A percentile compares a stretch with the other conserved stretches of the same genome.
phyloP scores from a whole-genome alignment of 1,284 basidiomycete genomes.

The Ganoderma sinense region DNA sequence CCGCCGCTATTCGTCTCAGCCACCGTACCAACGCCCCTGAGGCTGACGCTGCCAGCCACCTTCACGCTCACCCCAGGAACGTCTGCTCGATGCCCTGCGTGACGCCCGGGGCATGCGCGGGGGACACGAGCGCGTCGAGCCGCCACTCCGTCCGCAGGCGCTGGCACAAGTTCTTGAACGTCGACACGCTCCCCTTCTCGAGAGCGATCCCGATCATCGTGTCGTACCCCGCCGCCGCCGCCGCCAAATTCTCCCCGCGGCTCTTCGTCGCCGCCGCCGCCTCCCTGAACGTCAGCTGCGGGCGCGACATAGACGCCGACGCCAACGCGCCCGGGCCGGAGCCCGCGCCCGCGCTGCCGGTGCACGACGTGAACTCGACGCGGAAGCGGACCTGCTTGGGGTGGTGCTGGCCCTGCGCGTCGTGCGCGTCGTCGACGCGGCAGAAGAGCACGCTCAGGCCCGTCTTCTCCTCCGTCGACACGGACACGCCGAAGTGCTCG shows the following conservation, averaged over 20 bases:
- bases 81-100: constrained; percentile 37
- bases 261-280: not conserved
- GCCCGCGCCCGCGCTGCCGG: constrained; percentile 29
- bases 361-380: constrained; percentile 65
- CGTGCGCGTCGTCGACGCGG: constrained; percentile 69
- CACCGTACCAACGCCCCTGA: not conserved
- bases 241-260: constrained; percentile 4
- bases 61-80: constrained; percentile 28
- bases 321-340: constrained; percentile 3
- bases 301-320: constrained; percentile 9
- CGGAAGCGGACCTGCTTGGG: constrained; percentile 68
- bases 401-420: constrained; percentile 51
- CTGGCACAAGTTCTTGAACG: constrained; percentile 80
- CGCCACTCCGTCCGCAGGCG: constrained; percentile 74
- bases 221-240: constrained; percentile 36
- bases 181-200: constrained; percentile 88
- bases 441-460: constrained; percentile 63
- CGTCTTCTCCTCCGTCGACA: constrained; percentile 59
- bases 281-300: constrained; percentile 11
- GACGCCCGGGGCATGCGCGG: constrained; percentile 22
- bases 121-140: constrained; percentile 47
- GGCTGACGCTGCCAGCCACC: not conserved
- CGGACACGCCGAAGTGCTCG: constrained; percentile 68
- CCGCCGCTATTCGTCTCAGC: not conserved
- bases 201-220: constrained; percentile 67